Base-by-base conservation (phyloP, 495 filamentous ascomycete species). In the Penicillium steckii region DNA sequence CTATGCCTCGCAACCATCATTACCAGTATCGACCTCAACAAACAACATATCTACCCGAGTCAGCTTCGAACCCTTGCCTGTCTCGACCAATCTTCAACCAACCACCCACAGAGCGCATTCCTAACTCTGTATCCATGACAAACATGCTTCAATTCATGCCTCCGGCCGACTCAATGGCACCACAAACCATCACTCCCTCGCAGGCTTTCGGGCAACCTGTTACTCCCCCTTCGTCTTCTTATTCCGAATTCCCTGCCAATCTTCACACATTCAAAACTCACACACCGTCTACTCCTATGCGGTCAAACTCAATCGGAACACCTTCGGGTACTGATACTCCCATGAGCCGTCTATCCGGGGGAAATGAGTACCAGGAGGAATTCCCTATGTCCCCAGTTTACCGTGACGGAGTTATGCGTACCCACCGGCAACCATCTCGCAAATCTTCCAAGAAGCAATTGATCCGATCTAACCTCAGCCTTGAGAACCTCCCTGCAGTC, bases 41-140 rank as follows among this genome's bases (percentile, higher is more conserved):
- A 42, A 33, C 67, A 4, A 46, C 60, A 1, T 77, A 73, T 32
- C 53, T 77, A 8, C 72, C 74, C 0, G 72, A 74, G 35, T 75
- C 72, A 3, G 62, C 64, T 7, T 71, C 74, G 27, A 75, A 75
- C 22, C 72, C 72, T 0, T 77, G 72, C 30, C 45, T 75, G 25
- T 75, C 74, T 19, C 64, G 71, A n/a, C 61, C 74, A 0, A 77
- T 77, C 44, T 75, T 77, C 53, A 69, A 65, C 41, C 72, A 74
- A 29, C 58, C 63, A 10, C 38, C 38, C 5, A 41, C 38, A 2
- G 74, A 75, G 45, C 66, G 71, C 2, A 44, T 77, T 3, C 57
- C 72, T 2, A 70, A 67, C 23, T 75, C 72, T 3, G 67, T 67
- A 24, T 75, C 74, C n/a, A 74, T 75, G 71, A 55, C 58, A 9